Conservation (phyloP, 176 grass and related monocot genomes). For the Aegilops tauschii region DNA sequence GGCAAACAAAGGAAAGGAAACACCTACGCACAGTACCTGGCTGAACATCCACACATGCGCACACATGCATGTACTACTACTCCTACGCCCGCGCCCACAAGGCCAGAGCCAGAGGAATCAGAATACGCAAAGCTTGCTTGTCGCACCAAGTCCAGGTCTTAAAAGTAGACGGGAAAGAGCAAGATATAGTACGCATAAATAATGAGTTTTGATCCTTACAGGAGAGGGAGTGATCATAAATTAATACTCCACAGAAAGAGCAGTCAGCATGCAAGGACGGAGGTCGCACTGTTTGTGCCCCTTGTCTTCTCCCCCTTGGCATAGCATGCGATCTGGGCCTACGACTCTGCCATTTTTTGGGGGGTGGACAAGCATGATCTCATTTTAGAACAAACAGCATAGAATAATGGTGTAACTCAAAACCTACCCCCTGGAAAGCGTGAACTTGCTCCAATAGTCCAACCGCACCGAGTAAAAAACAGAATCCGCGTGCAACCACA, state of each 20-base stretch:
- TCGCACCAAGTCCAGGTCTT: background rate
- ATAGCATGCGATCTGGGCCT: conserved; percentile 28
- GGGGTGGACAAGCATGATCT: conserved; percentile 21
- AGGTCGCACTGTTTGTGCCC: conserved; percentile 18
- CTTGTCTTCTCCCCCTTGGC: conserved; percentile 26
- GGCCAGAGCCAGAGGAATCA: background rate
- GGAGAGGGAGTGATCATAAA: background rate
- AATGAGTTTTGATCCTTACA: conserved; percentile 2
- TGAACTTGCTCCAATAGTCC: conserved; percentile 42
- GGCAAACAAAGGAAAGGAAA: conserved; percentile 32
- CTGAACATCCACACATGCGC: conserved; percentile 51
- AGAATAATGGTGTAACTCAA: conserved; percentile 25
- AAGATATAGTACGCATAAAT: background rate
- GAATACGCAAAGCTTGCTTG: background rate
- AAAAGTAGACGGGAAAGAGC: background rate
- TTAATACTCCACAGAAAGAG: background rate
- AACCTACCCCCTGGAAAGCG: conserved; percentile 4
- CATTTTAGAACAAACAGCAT: conserved; percentile 15
- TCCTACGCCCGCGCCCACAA: conserved; percentile 30
- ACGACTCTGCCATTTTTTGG: conserved; percentile 12
- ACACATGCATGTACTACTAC: conserved; percentile 33
- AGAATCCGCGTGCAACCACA: conserved; percentile 28
- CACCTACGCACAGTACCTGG: conserved; percentile 9
- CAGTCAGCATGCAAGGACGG: conserved; percentile 11
- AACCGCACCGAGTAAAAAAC: conserved; percentile 36